Conservation (phyloP, 2,329 filamentous ascomycete species). For the Fonsecaea erecta region DNA sequence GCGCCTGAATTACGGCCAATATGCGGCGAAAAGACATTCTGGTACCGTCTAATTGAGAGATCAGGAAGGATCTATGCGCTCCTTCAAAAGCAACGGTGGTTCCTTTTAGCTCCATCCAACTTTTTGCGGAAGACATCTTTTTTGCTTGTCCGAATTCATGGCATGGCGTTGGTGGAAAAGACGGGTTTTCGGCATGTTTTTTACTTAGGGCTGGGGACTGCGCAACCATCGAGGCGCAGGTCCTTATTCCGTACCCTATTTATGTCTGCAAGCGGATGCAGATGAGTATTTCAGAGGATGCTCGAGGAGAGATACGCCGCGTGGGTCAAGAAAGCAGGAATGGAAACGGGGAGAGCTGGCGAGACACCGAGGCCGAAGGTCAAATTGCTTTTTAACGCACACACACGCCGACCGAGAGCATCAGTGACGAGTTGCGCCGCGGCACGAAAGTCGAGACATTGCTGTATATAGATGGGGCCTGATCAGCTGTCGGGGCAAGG, state of each 20-base stretch:
- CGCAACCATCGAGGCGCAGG: background rate
- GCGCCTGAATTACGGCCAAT: background rate
- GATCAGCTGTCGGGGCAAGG: background rate
- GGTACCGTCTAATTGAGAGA: background rate
- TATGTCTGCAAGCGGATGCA: constrained; percentile 4
- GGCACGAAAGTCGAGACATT: background rate
- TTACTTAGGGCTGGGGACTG: background rate
- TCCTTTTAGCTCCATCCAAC: background rate
- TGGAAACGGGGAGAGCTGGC: background rate
- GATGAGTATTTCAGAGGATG: background rate
- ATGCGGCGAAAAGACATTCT: background rate
- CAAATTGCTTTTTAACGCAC: background rate
- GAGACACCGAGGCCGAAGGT: background rate
- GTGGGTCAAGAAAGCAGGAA: background rate
- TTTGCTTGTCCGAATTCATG: background rate
- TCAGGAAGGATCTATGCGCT: background rate
- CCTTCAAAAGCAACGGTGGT: background rate
- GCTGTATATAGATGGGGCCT: background rate
- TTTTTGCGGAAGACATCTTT: constrained; percentile 1
- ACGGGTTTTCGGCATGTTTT: background rate
- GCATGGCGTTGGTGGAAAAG: constrained; percentile 14
- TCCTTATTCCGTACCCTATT: background rate
- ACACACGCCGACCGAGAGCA: background rate
- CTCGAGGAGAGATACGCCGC: background rate
- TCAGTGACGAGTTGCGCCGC: background rate